These are phyloP conservation scores for Suhomyces anneliseae DNA, from an alignment of 1,139 yeast species.

Conservation along the genomic window DNA sequence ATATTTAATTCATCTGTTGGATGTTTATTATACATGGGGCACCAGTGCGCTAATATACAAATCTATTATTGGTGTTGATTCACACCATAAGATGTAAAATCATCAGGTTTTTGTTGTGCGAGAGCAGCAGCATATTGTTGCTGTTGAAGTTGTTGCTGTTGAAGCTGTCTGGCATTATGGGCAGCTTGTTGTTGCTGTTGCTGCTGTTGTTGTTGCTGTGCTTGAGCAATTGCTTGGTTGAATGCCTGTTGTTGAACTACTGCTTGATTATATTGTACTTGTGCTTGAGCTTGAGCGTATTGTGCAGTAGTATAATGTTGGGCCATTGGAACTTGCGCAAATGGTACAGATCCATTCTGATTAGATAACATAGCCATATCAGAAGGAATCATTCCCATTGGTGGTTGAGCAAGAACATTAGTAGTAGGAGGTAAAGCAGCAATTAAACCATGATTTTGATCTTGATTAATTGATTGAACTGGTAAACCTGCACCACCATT, in stretches of 20 bases:
- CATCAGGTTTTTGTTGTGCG: slow-evolving; percentile 14
- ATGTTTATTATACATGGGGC: background rate
- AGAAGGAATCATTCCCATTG: slow-evolving; percentile 14
- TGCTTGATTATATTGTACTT: slow-evolving; percentile 15
- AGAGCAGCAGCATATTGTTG: slow-evolving; percentile 17
- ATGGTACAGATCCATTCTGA: slow-evolving; percentile 8
- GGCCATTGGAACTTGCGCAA: slow-evolving; percentile 9
- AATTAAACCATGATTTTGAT: slow-evolving; percentile 7
- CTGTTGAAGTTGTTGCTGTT: slow-evolving; percentile 12
- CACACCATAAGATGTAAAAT: slow-evolving; percentile 5
- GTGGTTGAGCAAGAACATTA: slow-evolving; percentile 10
- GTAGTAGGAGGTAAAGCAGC: slow-evolving; percentile 10
- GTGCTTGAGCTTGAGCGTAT: slow-evolving; percentile 12
- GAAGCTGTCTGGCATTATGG: slow-evolving; percentile 10
- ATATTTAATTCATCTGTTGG: too few relatives aligned
- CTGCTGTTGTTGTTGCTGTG: slow-evolving; percentile 17
- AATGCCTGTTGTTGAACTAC: slow-evolving; percentile 18
- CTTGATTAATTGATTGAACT: slow-evolving; percentile 2
- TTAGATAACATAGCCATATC: slow-evolving; percentile 13
- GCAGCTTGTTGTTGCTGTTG: slow-evolving; percentile 11
- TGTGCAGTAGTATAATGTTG: slow-evolving; percentile 11
- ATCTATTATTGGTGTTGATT: slow-evolving; percentile 8
- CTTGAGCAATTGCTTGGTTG: slow-evolving; percentile 18
- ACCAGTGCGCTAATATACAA: background rate
- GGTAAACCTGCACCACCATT: background rate